Percentiles rank a stretch among this genome's conserved stretches.
phyloP scores from a whole-genome alignment of 192 early-diverging fungal species.

The Backusella luteola region DNA sequence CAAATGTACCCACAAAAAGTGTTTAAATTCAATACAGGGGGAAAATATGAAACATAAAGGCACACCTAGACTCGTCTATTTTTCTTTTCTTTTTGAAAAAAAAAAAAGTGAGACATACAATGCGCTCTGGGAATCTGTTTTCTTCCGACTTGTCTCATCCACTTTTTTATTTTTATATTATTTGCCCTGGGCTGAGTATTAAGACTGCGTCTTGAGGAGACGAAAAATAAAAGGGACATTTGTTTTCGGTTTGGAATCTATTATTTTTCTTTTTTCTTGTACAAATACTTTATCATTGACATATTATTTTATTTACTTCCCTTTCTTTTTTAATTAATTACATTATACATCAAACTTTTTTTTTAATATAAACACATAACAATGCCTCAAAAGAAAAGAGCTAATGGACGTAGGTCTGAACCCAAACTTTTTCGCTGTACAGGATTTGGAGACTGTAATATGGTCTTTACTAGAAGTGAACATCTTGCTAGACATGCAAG shows the following conservation, averaged over 20 bases:
- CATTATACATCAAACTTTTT: neutral
- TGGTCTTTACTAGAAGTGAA: constrained; percentile 30
- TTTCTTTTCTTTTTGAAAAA: constrained; percentile 1
- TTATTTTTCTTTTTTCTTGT: neutral
- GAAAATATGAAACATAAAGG: constrained; percentile 3
- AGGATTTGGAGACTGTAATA: constrained; percentile 20
- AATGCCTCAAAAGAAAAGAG: constrained; percentile 7
- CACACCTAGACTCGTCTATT: constrained; percentile 2
- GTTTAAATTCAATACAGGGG: neutral
- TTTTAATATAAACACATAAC: neutral
- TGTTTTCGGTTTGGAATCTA: neutral
- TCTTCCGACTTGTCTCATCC: constrained; percentile 5
- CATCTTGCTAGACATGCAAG: constrained; percentile 34
- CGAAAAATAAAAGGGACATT: neutral
- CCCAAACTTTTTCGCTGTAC: constrained; percentile 24
- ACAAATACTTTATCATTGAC: neutral
- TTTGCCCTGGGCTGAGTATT: constrained; percentile 6
- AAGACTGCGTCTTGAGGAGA: neutral
- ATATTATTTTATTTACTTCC: neutral
- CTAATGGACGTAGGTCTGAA: neutral
- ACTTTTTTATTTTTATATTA: neutral
- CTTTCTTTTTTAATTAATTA: neutral
- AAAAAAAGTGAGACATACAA: constrained; percentile 5
- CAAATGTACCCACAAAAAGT: neutral
- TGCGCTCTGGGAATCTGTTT: neutral